Evolutionary conservation across 345 rosid genomes (phyloP).

Genomic region (Eucalyptus victrix): DNA sequence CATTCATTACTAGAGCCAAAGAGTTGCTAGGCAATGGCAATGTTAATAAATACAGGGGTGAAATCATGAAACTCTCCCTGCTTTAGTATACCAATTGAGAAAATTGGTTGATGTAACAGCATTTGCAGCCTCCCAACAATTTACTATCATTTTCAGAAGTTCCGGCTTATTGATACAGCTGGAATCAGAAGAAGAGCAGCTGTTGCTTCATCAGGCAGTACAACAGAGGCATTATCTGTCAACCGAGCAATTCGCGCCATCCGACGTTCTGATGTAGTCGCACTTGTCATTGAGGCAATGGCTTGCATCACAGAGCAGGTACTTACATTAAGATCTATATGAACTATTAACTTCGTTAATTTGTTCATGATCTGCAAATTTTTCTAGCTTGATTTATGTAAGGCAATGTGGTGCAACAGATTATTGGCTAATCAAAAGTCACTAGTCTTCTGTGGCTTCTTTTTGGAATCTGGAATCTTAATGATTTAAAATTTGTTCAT

Average conservation of each 20-base stretch:
- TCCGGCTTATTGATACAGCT: constrained; percentile 89
- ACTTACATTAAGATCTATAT: background rate
- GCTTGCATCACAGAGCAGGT: constrained; percentile 98
- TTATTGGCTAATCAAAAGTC: background rate
- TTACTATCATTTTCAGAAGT: constrained; percentile 48
- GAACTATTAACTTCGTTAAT: background rate
- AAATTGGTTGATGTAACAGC: background rate
- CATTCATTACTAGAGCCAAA: background rate
- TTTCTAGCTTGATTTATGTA: background rate
- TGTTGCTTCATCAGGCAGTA: constrained; percentile 83
- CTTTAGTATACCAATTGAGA: background rate
- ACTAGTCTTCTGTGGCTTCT: background rate
- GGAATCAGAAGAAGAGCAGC: constrained; percentile 92
- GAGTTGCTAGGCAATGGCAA: background rate
- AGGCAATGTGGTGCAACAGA: background rate
- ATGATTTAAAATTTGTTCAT: background rate
- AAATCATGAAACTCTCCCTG: background rate
- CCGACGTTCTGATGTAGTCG: constrained; percentile 92
- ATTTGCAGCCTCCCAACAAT: background rate
- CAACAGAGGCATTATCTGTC: constrained; percentile 86
- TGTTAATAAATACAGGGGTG: background rate
- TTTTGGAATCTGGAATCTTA: background rate
- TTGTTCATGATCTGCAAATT: background rate
- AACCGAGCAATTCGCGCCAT: constrained; percentile 91
- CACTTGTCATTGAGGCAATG: constrained; percentile 95